Evolutionary conservation across 2,329 filamentous ascomycete species (phyloP).

Genomic region (Microcyclospora tardicrescens): DNA sequence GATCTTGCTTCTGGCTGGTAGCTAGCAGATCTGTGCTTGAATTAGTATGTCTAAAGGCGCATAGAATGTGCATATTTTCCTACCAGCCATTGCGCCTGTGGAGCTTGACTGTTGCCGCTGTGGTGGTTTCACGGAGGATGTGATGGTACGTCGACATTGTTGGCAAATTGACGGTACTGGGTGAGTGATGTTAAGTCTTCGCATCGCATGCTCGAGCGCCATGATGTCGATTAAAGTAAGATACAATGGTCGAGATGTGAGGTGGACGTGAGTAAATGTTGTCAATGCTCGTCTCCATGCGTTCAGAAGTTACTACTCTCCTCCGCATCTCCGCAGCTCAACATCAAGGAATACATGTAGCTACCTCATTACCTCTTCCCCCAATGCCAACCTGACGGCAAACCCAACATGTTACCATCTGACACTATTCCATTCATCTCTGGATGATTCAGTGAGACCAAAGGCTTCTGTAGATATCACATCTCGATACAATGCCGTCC

Average conservation of each 20-base stretch:
- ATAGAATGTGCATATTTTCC: background rate
- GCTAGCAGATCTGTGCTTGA: background rate
- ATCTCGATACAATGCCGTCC: slow-evolving; percentile 38
- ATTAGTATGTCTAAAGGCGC: too few relatives aligned
- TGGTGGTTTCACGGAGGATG: slow-evolving; percentile 9
- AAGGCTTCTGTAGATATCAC: background rate
- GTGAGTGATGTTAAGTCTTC: slow-evolving; percentile 13
- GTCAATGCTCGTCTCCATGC: background rate
- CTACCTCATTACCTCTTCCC: too few relatives aligned
- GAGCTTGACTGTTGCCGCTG: slow-evolving; percentile 12
- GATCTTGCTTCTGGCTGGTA: slow-evolving; percentile 1
- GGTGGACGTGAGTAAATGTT: background rate
- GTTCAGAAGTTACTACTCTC: background rate
- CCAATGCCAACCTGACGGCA: too few relatives aligned
- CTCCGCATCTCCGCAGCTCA: too few relatives aligned
- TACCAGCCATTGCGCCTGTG: slow-evolving; percentile 15
- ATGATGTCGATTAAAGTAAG: slow-evolving; percentile 7
- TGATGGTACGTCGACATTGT: slow-evolving; percentile 16
- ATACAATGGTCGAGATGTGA: background rate
- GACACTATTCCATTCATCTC: too few relatives aligned
- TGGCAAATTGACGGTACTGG: slow-evolving; percentile 10
- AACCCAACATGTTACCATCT: too few relatives aligned
- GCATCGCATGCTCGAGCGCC: slow-evolving; percentile 18
- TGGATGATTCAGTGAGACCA: background rate
- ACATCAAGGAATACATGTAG: too few relatives aligned